phyloP scores from a whole-genome alignment of 2,329 filamentous ascomycete genomes.

The Fusarium paranaense region DNA sequence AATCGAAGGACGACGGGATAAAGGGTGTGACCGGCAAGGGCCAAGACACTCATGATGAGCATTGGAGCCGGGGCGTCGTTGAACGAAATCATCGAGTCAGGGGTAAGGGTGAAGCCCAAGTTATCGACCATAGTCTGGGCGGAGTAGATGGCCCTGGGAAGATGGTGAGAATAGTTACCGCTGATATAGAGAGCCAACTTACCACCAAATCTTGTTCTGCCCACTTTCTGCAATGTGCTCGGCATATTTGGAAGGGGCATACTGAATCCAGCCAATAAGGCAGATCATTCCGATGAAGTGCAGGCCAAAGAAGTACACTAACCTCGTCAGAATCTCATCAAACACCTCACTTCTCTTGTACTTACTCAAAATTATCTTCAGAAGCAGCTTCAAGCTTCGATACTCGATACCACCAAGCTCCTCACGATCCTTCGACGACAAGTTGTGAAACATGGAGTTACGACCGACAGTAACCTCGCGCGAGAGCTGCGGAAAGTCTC shows the following conservation, averaged over 20 bases:
- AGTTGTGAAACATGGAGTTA: conserved; percentile 59
- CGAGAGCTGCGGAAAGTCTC: conserved; percentile 54
- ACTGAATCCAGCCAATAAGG: conserved; percentile 60
- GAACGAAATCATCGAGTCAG: conserved; percentile 65
- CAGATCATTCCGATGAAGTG: conserved; percentile 61
- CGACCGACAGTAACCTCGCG: conserved; percentile 57
- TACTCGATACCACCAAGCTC: conserved; percentile 65
- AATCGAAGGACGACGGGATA: conserved; percentile 70
- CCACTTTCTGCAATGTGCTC: conserved; percentile 54
- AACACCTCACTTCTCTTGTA: not conserved
- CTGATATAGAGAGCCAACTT: conserved; percentile 30
- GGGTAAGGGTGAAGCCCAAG: conserved; percentile 65
- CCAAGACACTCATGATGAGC: conserved; percentile 60
- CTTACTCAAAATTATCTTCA: conserved; percentile 59
- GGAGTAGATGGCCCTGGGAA: conserved; percentile 59
- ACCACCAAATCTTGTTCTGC: conserved; percentile 62
- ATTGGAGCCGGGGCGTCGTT: conserved; percentile 57
- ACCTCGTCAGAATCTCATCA: not conserved
- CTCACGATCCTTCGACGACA: conserved; percentile 55
- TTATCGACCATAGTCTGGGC: conserved; percentile 65
- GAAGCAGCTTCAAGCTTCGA: conserved; percentile 59
- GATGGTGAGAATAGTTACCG: conserved; percentile 4
- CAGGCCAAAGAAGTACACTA: conserved; percentile 59
- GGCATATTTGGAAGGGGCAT: conserved; percentile 54
- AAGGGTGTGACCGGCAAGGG: conserved; percentile 64